Evolutionary conservation across 345 rosid genomes (phyloP).

Genomic region (Boechera retrofracta): DNA sequence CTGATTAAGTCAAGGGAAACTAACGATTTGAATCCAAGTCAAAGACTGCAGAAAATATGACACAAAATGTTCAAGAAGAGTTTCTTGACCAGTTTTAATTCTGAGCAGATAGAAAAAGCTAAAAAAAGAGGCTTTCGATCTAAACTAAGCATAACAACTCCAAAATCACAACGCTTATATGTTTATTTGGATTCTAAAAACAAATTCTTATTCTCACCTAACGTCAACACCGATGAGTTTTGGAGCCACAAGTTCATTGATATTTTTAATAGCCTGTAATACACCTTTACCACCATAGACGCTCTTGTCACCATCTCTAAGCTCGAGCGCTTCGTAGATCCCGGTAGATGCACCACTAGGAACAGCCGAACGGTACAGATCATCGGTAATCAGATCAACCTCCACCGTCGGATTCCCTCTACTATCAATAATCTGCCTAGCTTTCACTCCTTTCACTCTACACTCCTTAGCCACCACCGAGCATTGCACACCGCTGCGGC

Average conservation of each 20-base stretch:
- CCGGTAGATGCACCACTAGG: constrained; percentile 99
- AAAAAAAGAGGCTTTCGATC: background rate
- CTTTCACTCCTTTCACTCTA: constrained; percentile 77
- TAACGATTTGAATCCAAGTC: constrained; percentile 5
- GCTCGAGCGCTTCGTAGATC: constrained; percentile 95
- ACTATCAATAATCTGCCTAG: constrained; percentile 98
- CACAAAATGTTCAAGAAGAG: constrained; percentile 1
- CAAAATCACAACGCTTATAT: constrained; percentile 12
- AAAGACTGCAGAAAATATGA: background rate
- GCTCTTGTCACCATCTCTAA: constrained; percentile 84
- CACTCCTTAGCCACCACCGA: constrained; percentile 60
- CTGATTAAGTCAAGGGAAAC: background rate
- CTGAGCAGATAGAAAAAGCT: background rate
- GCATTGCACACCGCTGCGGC: constrained; percentile 56
- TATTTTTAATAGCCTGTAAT: constrained; percentile 71
- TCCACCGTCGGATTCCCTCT: constrained; percentile 97
- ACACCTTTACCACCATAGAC: constrained; percentile 97
- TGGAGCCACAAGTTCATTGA: constrained; percentile 78
- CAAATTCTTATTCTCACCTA: constrained; percentile 52
- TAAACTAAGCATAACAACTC: constrained; percentile 1
- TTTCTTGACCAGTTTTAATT: background rate
- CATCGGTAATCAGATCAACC: constrained; percentile 89
- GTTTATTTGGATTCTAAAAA: background rate
- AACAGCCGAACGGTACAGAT: constrained; percentile 86
- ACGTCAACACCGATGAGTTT: constrained; percentile 91